phyloP scores from a whole-genome alignment of 805 yeast genomes.

The Brettanomyces bruxellensis region DNA sequence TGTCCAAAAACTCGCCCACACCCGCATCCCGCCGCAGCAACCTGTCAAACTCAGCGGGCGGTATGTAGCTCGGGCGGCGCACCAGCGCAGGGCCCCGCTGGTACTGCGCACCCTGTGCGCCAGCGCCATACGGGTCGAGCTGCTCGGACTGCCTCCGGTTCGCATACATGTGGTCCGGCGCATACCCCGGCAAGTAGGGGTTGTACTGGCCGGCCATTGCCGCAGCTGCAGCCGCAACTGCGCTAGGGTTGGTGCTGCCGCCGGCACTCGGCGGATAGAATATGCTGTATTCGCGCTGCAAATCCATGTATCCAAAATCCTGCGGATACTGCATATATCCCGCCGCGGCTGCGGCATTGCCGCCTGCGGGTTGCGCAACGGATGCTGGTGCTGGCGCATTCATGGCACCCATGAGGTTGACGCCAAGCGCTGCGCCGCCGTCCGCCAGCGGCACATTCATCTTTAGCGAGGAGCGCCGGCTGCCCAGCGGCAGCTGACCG shows the following conservation, averaged over 20 bases:
- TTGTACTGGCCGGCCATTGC: conserved; percentile 2
- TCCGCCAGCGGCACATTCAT: too few relatives aligned
- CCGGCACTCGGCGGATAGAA: background rate
- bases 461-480: background rate
- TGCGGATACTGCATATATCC: background rate
- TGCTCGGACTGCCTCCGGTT: conserved; percentile 41
- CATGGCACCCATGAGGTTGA: too few relatives aligned
- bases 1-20: conserved; percentile 20
- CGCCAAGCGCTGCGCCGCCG: too few relatives aligned
- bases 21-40: conserved; percentile 27
- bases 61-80: conserved; percentile 10
- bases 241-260: background rate
- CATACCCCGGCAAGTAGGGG: conserved; percentile 17
- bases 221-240: background rate
- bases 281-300: conserved; percentile 1
- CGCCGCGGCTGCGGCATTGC: too few relatives aligned
- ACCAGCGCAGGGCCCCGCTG: conserved; percentile 3
- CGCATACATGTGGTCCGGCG: conserved; percentile 17
- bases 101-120: conserved; percentile 1
- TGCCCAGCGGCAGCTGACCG: background rate
- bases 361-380: too few relatives aligned
- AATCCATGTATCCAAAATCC: conserved; percentile 2
- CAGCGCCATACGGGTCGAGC: conserved; percentile 29
- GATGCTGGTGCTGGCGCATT: too few relatives aligned
- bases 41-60: conserved; percentile 25